Evolutionary conservation across 2,329 filamentous ascomycete genomes (phyloP).

Genomic region (Fusarium coffeatum): DNA sequence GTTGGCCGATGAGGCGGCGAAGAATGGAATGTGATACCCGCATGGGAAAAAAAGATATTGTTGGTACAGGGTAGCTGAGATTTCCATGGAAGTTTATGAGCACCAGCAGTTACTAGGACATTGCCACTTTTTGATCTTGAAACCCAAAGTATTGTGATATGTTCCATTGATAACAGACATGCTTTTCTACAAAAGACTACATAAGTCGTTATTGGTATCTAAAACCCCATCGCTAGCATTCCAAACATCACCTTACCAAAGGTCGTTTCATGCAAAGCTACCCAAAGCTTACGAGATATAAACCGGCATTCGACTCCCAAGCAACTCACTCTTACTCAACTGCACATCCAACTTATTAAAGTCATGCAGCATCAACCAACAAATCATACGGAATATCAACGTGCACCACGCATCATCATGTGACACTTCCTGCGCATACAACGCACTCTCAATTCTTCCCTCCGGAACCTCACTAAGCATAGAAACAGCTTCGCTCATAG

Average conservation of each 20-base stretch:
- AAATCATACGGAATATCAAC: slow-evolving; percentile 67
- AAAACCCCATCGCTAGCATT: slow-evolving; percentile 7
- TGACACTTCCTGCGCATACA: slow-evolving; percentile 44
- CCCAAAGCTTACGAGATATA: slow-evolving; percentile 57
- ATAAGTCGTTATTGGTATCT: slow-evolving; percentile 27
- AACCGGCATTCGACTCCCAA: slow-evolving; percentile 66
- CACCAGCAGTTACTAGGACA: too few relatives aligned
- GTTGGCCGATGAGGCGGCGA: not conserved
- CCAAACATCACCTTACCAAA: not conserved
- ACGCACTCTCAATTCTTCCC: slow-evolving; percentile 14
- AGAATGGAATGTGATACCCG: slow-evolving; percentile 26
- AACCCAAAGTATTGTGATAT: not conserved
- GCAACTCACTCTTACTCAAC: slow-evolving; percentile 63
- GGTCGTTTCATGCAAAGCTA: not conserved
- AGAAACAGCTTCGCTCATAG: slow-evolving; percentile 27
- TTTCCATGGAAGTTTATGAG: too few relatives aligned
- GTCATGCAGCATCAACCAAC: slow-evolving; percentile 68
- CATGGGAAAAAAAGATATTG: not conserved
- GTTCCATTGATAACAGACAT: not conserved
- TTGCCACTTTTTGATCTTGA: too few relatives aligned
- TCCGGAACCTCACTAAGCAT: slow-evolving; percentile 12
- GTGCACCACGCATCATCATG: slow-evolving; percentile 64
- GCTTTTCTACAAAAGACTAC: not conserved
- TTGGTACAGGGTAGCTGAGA: not conserved
- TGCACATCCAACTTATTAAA: slow-evolving; percentile 67